These are phyloP conservation scores for Scytalidium sp. DNA, from an alignment of 2,329 filamentous ascomycete genomes.

Conservation along the genomic window DNA sequence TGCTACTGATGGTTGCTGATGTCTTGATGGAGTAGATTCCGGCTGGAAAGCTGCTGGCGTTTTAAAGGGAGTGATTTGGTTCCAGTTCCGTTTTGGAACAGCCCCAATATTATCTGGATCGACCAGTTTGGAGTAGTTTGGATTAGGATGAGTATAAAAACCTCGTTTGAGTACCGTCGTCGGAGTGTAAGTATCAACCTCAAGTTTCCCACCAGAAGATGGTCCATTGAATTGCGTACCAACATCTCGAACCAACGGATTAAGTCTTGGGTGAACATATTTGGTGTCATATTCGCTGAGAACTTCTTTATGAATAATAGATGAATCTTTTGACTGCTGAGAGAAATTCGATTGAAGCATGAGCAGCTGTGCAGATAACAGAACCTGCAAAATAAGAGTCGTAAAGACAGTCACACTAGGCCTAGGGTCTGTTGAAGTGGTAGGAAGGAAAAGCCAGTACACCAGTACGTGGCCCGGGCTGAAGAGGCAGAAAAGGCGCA, in stretches of 20 bases:
- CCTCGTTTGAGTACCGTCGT: conserved; percentile 66
- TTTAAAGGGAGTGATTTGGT: conserved; percentile 35
- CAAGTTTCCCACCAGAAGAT: conserved; percentile 19
- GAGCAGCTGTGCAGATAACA: conserved; percentile 75
- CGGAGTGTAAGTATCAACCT: conserved; percentile 59
- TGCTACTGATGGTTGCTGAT: conserved; percentile 41
- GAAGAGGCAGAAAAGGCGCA: conserved; percentile 85
- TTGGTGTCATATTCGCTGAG: conserved; percentile 95
- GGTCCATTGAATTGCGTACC: conserved; percentile 67
- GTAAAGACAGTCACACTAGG: conserved; percentile 86
- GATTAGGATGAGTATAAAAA: conserved; percentile 81
- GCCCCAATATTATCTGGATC: conserved; percentile 56
- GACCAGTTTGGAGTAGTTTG: conserved; percentile 71
- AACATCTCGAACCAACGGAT: conserved; percentile 74
- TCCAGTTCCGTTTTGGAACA: conserved; percentile 26
- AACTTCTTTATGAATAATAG: conserved; percentile 86
- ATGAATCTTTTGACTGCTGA: conserved; percentile 81
- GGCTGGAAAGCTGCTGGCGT: conserved; percentile 17
- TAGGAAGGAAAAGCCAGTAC: conserved; percentile 84
- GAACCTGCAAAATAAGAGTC: conserved; percentile 69
- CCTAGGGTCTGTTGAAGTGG: conserved; percentile 69
- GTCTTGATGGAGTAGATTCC: conserved; percentile 37
- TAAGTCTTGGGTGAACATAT: conserved; percentile 87
- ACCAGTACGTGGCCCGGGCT: conserved; percentile 90
- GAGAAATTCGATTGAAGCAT: conserved; percentile 71